Evolutionary conservation across 768 basidiomycete genomes (phyloP).

Genomic region (Saitozyma sp.): DNA sequence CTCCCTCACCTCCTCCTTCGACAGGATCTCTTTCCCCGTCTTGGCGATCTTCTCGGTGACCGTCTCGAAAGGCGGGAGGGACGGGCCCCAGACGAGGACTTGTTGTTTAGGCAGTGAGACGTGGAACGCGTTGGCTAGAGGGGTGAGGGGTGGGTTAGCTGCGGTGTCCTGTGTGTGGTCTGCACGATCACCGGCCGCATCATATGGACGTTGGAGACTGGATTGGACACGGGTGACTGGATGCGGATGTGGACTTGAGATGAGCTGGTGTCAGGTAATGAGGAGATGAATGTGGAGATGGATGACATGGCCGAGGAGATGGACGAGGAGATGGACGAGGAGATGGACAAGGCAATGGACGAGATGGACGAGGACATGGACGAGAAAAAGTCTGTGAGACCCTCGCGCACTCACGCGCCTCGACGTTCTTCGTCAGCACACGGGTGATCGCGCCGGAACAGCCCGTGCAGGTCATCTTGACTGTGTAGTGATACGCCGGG

Average conservation of each 20-base stretch:
- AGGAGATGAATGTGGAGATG: slow-evolving; percentile 1
- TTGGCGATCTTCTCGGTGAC: slow-evolving; percentile 52
- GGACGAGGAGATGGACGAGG: not conserved
- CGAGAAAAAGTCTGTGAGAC: slow-evolving; percentile 14
- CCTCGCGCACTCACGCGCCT: slow-evolving; percentile 50
- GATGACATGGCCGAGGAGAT: not conserved
- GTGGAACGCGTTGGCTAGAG: slow-evolving; percentile 42
- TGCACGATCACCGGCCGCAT: too few species aligned
- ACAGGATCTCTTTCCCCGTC: slow-evolving; percentile 49
- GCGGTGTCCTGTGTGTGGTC: not conserved
- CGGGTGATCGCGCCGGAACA: slow-evolving; percentile 52
- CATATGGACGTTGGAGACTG: too few species aligned
- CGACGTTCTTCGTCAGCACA: slow-evolving; percentile 48
- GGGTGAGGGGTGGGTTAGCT: not conserved
- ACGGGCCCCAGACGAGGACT: slow-evolving; percentile 48
- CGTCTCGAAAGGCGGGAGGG: slow-evolving; percentile 42
- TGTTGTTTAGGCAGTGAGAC: slow-evolving; percentile 47
- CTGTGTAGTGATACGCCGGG: slow-evolving; percentile 49
- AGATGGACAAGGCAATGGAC: not conserved
- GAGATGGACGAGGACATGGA: not conserved
- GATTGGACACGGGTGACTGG: too few species aligned
- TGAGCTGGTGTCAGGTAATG: not conserved
- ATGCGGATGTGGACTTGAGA: too few species aligned
- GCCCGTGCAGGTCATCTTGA: slow-evolving; percentile 52
- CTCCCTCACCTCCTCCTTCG: slow-evolving; percentile 22